Conservation (phyloP, 139 green algal genomes). For the Chlamydomonas sp. region DNA sequence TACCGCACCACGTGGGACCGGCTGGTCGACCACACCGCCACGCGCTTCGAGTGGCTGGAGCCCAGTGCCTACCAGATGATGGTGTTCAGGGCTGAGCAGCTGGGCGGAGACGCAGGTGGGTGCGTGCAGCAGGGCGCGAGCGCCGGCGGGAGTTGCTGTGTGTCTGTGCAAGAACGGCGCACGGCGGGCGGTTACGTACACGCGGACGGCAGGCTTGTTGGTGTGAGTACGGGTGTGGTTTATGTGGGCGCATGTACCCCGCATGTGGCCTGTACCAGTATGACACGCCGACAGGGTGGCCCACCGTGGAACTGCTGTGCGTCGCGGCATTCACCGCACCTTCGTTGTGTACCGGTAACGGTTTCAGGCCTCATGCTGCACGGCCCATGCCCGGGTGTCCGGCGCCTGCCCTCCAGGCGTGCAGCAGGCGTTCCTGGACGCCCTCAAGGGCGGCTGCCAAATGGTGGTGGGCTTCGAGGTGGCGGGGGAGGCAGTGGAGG, state of each 20-base stretch:
- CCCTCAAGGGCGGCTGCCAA: constrained; percentile 11
- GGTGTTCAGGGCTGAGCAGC: constrained; percentile 40
- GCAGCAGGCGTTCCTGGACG: neutral
- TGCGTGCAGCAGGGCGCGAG: neutral
- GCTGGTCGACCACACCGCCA: constrained; percentile 64
- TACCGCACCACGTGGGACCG: constrained; percentile 58
- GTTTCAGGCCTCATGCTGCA: neutral
- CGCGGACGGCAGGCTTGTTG: neutral
- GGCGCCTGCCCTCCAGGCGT: neutral
- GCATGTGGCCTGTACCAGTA: neutral
- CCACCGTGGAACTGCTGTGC: neutral
- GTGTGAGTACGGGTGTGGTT: neutral
- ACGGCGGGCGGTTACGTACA: neutral
- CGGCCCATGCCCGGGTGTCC: neutral
- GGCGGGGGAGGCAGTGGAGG: neutral
- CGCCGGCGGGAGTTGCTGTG: neutral
- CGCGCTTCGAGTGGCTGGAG: constrained; percentile 64
- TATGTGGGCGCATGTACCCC: neutral
- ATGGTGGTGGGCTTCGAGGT: constrained; percentile 41
- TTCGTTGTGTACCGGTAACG: neutral
- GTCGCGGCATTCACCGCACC: neutral
- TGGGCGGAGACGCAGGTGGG: constrained; percentile 4
- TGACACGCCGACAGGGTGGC: neutral
- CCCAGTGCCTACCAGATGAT: constrained; percentile 49
- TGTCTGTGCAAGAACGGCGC: neutral